phyloP scores from a whole-genome alignment of 139 green algal species.

The Microglena sp. region DNA sequence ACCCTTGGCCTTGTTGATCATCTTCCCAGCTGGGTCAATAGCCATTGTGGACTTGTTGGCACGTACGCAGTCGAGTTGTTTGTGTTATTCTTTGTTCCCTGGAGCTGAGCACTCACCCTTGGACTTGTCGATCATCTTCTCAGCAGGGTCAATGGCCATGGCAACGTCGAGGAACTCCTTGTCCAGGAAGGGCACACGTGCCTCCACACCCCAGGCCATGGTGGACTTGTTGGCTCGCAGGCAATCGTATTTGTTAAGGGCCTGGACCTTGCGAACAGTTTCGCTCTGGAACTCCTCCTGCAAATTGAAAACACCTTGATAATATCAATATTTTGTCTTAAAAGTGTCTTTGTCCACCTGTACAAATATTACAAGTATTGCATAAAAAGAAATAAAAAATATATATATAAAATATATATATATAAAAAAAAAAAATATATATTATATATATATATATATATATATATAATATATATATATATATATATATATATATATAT shows the following conservation, averaged over 20 bases:
- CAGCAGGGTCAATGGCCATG: constrained; percentile 83
- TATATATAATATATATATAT: too few species aligned
- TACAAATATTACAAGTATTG: too few species aligned
- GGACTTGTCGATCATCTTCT: constrained; percentile 82
- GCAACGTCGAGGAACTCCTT: constrained; percentile 76
- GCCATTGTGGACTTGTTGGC: constrained; percentile 95
- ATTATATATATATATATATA: too few species aligned
- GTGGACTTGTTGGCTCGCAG: constrained; percentile 94
- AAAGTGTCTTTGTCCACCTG: too few species aligned
- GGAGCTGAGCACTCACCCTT: constrained; percentile 17
- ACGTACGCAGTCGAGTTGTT: too few species aligned
- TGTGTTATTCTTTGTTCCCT: too few species aligned
- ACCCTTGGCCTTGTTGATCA: constrained; percentile 64
- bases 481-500: too few species aligned
- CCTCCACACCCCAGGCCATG: constrained; percentile 90
- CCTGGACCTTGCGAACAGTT: constrained; percentile 77
- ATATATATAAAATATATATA: too few species aligned
- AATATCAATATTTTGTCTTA: too few species aligned
- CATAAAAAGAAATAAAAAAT: too few species aligned
- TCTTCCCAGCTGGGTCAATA: constrained; percentile 84
- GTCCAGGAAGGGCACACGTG: constrained; percentile 91
- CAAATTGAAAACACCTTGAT: background rate
- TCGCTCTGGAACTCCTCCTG: constrained; percentile 84
- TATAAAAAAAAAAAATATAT: too few species aligned
- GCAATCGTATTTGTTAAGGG: constrained; percentile 91